Conservation (phyloP, 805 yeast species). For the Cyberlindnera euphorbiae region DNA sequence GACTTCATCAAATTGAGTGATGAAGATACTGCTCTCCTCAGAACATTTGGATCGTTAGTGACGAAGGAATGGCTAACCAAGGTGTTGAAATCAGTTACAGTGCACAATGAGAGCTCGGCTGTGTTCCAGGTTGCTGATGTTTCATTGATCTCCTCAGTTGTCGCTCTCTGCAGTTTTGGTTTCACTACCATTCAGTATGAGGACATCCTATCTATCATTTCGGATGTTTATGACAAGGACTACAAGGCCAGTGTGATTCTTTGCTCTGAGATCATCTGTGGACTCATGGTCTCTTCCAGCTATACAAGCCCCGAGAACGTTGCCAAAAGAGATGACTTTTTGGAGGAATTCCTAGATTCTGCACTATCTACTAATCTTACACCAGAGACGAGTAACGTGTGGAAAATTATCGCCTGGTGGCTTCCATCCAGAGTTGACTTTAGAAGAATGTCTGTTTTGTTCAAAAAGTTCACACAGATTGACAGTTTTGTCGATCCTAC, state of each 20-base stretch:
- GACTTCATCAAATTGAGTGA: constrained; percentile 29
- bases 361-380: constrained; percentile 57
- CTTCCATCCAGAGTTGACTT: constrained; percentile 58
- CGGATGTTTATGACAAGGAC: constrained; percentile 48
- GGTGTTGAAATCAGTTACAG: constrained; percentile 47
- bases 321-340: constrained; percentile 39
- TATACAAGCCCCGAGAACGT: constrained; percentile 33
- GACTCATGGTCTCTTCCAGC: constrained; percentile 49
- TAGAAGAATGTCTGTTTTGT: constrained; percentile 55
- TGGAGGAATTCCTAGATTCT: constrained; percentile 38
- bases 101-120: constrained; percentile 66
- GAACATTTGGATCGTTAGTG: constrained; percentile 39
- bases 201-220: constrained; percentile 49
- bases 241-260: constrained; percentile 78
- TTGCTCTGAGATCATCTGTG: constrained; percentile 64
- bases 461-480: constrained; percentile 36
- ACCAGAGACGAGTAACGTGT: constrained; percentile 67
- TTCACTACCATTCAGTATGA: constrained; percentile 39
- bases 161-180: constrained; percentile 43
- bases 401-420: constrained; percentile 79
- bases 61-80: constrained; percentile 54
- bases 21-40: constrained; percentile 39
- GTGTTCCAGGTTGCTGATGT: constrained; percentile 66
- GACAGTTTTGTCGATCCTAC: constrained; percentile 43
- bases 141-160: constrained; percentile 45